Evolutionary conservation across 495 filamentous ascomycete species (phyloP).

Genomic region (Pyrenula massariospora): DNA sequence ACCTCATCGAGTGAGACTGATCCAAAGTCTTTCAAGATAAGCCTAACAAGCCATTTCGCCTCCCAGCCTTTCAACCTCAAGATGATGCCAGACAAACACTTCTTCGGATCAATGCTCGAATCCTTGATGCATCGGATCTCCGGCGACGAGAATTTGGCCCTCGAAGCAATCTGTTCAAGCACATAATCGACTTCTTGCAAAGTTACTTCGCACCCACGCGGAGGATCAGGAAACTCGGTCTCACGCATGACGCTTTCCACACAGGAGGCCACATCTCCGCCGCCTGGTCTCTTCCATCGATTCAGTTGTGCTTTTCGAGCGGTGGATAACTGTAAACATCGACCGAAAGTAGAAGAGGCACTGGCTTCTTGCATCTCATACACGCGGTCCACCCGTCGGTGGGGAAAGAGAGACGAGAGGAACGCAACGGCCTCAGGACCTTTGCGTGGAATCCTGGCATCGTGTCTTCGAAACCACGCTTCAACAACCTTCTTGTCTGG

Average conservation of each 20-base stretch:
- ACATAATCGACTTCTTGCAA: slow-evolving; percentile 65
- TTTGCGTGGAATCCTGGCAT: slow-evolving; percentile 32
- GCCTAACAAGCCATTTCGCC: slow-evolving; percentile 79
- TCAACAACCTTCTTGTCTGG: slow-evolving; percentile 25
- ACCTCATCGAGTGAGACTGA: slow-evolving; percentile 43
- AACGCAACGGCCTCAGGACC: slow-evolving; percentile 45
- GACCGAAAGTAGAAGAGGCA: slow-evolving; percentile 51
- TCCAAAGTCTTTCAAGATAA: slow-evolving; percentile 65
- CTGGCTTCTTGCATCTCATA: slow-evolving; percentile 51
- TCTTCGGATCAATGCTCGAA: slow-evolving; percentile 28
- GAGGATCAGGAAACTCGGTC: slow-evolving; percentile 38
- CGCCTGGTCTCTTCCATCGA: slow-evolving; percentile 43
- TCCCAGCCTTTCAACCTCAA: slow-evolving; percentile 52
- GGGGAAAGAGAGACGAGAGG: slow-evolving; percentile 62
- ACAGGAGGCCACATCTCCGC: slow-evolving; percentile 57
- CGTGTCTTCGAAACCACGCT: slow-evolving; percentile 53
- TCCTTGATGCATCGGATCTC: slow-evolving; percentile 37
- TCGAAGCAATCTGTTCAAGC: slow-evolving; percentile 51
- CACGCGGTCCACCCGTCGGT: slow-evolving; percentile 61
- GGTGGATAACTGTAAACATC: slow-evolving; percentile 47
- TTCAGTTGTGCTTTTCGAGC: slow-evolving; percentile 48
- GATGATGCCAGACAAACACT: slow-evolving; percentile 31
- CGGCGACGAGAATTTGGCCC: slow-evolving; percentile 57
- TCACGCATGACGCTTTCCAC: slow-evolving; percentile 54
- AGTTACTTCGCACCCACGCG: slow-evolving; percentile 34